Evolutionary conservation across 2,329 filamentous ascomycete genomes (phyloP), one percentile per base, ranked within the genome.

Genomic region (Sclerotinia sclerotiorum): DNA sequence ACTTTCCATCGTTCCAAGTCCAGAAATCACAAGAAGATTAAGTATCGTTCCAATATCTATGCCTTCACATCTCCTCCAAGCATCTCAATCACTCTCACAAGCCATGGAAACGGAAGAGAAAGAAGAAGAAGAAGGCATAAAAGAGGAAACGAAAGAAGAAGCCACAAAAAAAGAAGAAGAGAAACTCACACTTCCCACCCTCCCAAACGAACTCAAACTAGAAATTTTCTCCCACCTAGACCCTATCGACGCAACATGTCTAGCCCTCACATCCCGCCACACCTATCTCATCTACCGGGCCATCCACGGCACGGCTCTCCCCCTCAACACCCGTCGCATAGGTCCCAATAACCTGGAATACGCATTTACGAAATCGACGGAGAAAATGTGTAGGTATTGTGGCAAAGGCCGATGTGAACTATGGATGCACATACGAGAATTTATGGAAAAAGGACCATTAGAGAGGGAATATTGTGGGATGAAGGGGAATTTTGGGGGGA

Each of bases 261-360:
- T 89, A 51, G 87, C 85, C 19, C 81, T 89, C 65, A 83, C 86
- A 49, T 86, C 83, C 79, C 81, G 81, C 55, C 81, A 84, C 75
- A 83, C 88, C 72, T 89, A 89, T 77, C 78, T 80, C 46, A 85
- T 89, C 73, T 85, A 87, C 77, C 81, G 82, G 35, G 82, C 82
- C 67, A 81, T 87, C 77, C 83, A 87, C 76, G 72, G 72, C 35
- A 85, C 84, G 65, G 80, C 77, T 10, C 83, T 89, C n/a, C 80
- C 85, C 13, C 82, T 89, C 21, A 83, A 83, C 24, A 82, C 82
- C 58, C 83, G 86, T 19, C 86, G 87, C 57, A 76, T 81, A 8
- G 87, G 87, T 0, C 87, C 87, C 67, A 89, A 89, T 77, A 83
- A 86, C 71, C 82, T 87, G 75, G 87, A 89, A 75, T 87, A 85